Evolutionary conservation across 306 rosid genomes (phyloP).

Genomic region (Oemleria cerasiformis): DNA sequence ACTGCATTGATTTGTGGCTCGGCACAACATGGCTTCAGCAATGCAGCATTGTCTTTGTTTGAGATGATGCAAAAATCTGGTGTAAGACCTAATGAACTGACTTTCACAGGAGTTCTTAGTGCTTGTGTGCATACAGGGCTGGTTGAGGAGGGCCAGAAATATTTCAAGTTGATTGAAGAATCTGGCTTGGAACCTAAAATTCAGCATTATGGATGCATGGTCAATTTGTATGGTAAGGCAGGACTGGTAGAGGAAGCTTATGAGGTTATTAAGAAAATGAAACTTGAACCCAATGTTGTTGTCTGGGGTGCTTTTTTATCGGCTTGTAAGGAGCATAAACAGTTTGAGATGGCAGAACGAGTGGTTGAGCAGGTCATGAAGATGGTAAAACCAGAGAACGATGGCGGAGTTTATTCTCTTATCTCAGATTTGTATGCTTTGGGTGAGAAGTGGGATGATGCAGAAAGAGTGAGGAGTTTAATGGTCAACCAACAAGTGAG

Average conservation of each 20-base stretch:
- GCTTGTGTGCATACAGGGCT: conserved; percentile 56
- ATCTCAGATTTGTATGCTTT: conserved; percentile 54
- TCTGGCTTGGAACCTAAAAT: conserved; percentile 40
- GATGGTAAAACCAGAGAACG: conserved; percentile 39
- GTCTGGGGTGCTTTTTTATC: conserved; percentile 51
- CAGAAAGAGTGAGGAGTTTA: conserved; percentile 47
- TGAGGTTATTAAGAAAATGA: conserved; percentile 45
- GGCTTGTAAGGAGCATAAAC: conserved; percentile 56
- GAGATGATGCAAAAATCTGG: conserved; percentile 46
- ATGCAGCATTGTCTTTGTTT: conserved; percentile 42
- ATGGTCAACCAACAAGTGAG: conserved; percentile 37
- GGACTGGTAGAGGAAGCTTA: conserved; percentile 62
- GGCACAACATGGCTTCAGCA: conserved; percentile 41
- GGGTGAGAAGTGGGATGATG: conserved; percentile 54
- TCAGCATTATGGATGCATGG: conserved; percentile 63
- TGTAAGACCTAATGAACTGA: conserved; percentile 52
- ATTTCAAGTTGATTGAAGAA: conserved; percentile 56
- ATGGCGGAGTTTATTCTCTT: conserved; percentile 49
- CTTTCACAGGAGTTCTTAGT: conserved; percentile 60
- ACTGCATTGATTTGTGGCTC: conserved; percentile 50
- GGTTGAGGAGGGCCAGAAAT: conserved; percentile 45
- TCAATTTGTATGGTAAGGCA: conserved; percentile 56
- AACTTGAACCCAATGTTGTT: conserved; percentile 42
- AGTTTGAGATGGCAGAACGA: conserved; percentile 56
- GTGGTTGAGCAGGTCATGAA: conserved; percentile 43